Evolutionary conservation across 345 rosid species (phyloP), one percentile per base, ranked within the genome.

Genomic region (Linum trigynum): DNA sequence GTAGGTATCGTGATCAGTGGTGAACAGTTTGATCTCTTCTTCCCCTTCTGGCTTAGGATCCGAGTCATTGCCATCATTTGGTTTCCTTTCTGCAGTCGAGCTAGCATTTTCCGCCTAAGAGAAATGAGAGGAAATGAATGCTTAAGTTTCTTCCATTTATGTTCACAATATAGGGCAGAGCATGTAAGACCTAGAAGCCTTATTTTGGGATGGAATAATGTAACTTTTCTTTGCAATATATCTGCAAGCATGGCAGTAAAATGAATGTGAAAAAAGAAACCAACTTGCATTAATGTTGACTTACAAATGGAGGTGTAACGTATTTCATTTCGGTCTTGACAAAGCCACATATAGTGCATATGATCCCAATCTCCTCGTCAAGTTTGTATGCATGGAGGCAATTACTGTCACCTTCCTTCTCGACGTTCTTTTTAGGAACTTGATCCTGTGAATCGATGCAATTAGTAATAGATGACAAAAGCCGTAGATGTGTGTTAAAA

Each of bases 291-390:
- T 32, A 51, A 48, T 42, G 48, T 62, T 80, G 71, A 89, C 97
- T 94, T 85, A 94, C 99, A 77, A 94, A 83, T 61, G 87, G 86
- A 37, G 96, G 85, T 39, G 92, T 73, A 35, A 88, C 75, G 67
- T 90, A 75, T 80, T 76, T 83, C 36, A 88, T 82, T 86, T 94
- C 99, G 45, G 82, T 86, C 75, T 71, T 82, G 55, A 90, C 86
- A 62, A 76, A 77, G 60, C 95, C 95, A 62, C 99, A 94, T 62
- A 81, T 55, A 17, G 48, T 73, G 71, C 99, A 94, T 38, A 78
- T 67, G 58, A 90, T 58, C 56, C 99, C 99, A 5, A 88, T 81
- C 76, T 94, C 96, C 80, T 94, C 99, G 39, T 86, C 78, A 57
- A 87, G 45, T 66, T 40, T 79, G 76, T 75, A 86, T 35, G 80